phyloP scores from a whole-genome alignment of 345 rosid species.

The Eucalyptus polybractea region DNA sequence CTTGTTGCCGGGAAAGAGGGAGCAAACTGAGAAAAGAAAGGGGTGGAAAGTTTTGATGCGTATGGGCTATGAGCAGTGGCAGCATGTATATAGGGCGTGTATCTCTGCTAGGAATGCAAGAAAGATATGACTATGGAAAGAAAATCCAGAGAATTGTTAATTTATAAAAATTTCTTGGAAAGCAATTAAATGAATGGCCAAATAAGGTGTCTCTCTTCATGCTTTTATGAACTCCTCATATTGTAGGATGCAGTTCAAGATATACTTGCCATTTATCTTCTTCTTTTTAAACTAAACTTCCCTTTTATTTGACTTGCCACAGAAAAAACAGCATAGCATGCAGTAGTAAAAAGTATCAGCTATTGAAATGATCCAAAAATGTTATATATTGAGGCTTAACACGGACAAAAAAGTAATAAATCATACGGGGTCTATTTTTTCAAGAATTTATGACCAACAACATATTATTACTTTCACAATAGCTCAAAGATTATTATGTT shows the following conservation, averaged over 20 bases:
- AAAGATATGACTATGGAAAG: neutral
- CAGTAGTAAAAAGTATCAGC: too few species aligned
- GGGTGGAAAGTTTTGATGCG: neutral
- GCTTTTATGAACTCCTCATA: neutral
- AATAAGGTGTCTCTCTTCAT: too few species aligned
- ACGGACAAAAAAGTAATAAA: too few species aligned
- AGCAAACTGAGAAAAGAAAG: neutral
- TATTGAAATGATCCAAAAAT: neutral
- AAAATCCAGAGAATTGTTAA: neutral
- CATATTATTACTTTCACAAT: too few species aligned
- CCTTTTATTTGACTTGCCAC: neutral
- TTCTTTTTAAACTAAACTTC: neutral
- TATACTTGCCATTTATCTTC: neutral
- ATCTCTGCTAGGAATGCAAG: neutral
- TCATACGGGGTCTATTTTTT: neutral
- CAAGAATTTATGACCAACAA: neutral
- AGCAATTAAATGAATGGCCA: too few species aligned
- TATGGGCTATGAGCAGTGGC: neutral
- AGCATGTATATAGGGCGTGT: neutral
- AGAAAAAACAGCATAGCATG: neutral
- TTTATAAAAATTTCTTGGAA: neutral
- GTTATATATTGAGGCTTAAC: neutral
- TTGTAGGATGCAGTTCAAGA: neutral
- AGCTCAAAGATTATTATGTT: too few species aligned
- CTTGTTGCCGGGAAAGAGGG: neutral